phyloP scores from a whole-genome alignment of 371 early-diverging fungal species.

The Mucor indicus region DNA sequence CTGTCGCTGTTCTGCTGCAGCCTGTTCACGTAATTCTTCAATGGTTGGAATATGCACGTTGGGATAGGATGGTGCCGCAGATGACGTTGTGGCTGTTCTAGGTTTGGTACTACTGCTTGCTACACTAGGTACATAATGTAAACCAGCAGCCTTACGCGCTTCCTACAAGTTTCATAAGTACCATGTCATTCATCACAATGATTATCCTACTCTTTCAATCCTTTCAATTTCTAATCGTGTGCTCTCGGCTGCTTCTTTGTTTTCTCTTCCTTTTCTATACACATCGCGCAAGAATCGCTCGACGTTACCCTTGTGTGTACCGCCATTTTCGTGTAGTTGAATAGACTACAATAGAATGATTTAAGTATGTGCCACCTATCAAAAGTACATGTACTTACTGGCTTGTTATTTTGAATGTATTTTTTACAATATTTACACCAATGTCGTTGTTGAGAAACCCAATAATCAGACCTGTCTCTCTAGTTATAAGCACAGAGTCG shows the following conservation, averaged over 20 bases:
- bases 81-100: neutral
- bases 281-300: constrained; percentile 65
- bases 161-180: constrained; percentile 3
- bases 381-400: constrained; percentile 45
- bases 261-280: constrained; percentile 56
- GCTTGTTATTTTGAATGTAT: constrained; percentile 71
- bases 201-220: constrained; percentile 54
- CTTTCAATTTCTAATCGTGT: constrained; percentile 55
- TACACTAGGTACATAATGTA: neutral
- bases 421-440: constrained; percentile 79
- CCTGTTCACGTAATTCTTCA: constrained; percentile 13
- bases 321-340: constrained; percentile 63
- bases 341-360: constrained; percentile 45
- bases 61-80: neutral
- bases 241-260: constrained; percentile 49
- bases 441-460: constrained; percentile 70
- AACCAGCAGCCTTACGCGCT: neutral
- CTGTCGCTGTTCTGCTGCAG: constrained; percentile 5
- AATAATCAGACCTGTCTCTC: constrained; percentile 81
- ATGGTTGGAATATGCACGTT: constrained; percentile 11
- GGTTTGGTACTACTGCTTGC: neutral
- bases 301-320: constrained; percentile 68
- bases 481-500: too few species aligned
- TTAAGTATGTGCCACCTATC: constrained; percentile 1
- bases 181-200: too few species aligned